These are phyloP conservation scores for Funneliformis caledonium DNA, from an alignment of 371 early-diverging fungal genomes.

Conservation along the genomic window DNA sequence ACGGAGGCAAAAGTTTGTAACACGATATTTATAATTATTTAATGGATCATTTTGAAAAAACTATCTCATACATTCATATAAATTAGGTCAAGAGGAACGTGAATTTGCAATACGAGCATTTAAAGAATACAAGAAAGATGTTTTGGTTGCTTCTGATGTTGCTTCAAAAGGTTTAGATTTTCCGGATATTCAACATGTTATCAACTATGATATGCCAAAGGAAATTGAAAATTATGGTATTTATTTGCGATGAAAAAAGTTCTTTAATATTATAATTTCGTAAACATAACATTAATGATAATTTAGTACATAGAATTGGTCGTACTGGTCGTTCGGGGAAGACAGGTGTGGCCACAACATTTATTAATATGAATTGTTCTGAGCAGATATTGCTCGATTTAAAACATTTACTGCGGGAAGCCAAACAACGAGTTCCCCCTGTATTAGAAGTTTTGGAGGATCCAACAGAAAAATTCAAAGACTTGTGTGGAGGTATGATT, in stretches of 20 bases:
- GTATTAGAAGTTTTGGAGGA: conserved; percentile 86
- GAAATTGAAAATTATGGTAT: conserved; percentile 94
- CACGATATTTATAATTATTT: not conserved
- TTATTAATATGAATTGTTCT: conserved; percentile 86
- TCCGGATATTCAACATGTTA: conserved; percentile 89
- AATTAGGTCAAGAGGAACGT: conserved; percentile 76
- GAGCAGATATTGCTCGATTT: conserved; percentile 91
- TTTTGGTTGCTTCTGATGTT: conserved; percentile 92
- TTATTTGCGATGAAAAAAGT: not conserved
- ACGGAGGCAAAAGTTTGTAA: conserved; percentile 79
- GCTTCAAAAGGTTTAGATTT: conserved; percentile 94
- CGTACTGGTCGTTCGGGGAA: conserved; percentile 98
- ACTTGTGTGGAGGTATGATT: conserved; percentile 58
- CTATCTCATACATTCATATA: too few relatives aligned
- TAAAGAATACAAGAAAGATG: conserved; percentile 81
- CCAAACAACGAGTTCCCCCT: conserved; percentile 92
- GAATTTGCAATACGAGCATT: conserved; percentile 82
- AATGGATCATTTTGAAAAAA: too few relatives aligned
- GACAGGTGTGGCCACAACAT: conserved; percentile 96
- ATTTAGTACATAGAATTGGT: conserved; percentile 93
- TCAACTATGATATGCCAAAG: conserved; percentile 96
- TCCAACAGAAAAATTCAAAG: conserved; percentile 80
- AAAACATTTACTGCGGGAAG: conserved; percentile 90
- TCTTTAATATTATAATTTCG: not conserved
- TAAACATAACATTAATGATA: not conserved